Evolutionary conservation across 2,329 filamentous ascomycete species (phyloP), one percentile per base, ranked within the genome.

Genomic region (Diaporthe citriasiana): DNA sequence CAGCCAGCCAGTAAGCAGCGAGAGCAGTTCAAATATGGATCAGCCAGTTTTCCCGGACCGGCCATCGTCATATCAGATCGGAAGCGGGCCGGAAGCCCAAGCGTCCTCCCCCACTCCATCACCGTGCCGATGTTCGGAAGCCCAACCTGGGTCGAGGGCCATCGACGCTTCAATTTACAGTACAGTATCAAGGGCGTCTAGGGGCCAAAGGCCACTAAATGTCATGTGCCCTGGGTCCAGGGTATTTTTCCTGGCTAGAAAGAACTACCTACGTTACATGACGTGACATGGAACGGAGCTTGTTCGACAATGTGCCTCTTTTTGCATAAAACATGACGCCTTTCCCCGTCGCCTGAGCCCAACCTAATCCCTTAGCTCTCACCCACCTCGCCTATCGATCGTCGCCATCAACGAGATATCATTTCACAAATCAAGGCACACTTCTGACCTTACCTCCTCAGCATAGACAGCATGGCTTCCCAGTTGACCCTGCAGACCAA

Each of bases 401-500:
- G 17, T 50, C 27, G 30, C 33, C 25, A 57, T 25, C 51, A 22
- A 22, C 38, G 47, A 12, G 13, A n/a, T 19, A 33, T 10, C 42
- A 40, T 3, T 5, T 10, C 56, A 27, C 30, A n/a, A n/a, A n/a
- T 35, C 25, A 9, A 17, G 12, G 12, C 35, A 45, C 25, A 45
- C 25, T n/a, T n/a, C n/a, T n/a, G n/a, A 45, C 38, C 53, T 27
- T 3, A 13, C 4, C 42, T 66, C 22, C 19, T 22, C 2, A 9
- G 30, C n/a, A n/a, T 15, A 47, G 63, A 38, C 33, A 85, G 76
- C 65, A 90, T 90, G 88, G 80, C 87, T 4, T 78, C 85, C 42
- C 42, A 71, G 42, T 82, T 89, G 73, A 85, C 77, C 15, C 80
- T 89, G 73, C 79, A 84, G 59, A 89, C 87, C 9, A 85, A 83